Percentiles rank a stretch among this genome's conserved stretches.
phyloP scores from a whole-genome alignment of 108 stramenopile genomes.

The Fragilariopsis cylindrus region DNA sequence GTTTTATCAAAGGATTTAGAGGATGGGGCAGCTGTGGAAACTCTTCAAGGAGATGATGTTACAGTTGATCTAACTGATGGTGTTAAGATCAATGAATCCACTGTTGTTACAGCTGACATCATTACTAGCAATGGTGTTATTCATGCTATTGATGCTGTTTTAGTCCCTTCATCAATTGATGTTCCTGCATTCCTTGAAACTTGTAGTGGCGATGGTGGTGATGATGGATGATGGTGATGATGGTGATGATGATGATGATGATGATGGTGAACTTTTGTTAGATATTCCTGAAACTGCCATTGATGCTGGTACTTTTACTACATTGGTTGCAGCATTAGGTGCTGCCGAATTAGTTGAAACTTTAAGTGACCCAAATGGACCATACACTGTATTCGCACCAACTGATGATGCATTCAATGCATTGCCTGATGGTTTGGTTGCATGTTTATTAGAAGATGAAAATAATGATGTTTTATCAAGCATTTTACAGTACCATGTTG shows the following conservation, averaged over 20 bases:
- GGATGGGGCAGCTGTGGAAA: no score
- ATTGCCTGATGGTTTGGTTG: not conserved
- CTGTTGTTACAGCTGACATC: not conserved
- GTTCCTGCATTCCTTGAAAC: no score
- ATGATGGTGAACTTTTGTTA: no score
- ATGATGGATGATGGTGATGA: no score
- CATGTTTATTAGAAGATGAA: not conserved
- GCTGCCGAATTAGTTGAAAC: not conserved
- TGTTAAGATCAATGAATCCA: no score
- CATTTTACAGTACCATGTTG: not conserved
- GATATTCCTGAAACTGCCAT: no score
- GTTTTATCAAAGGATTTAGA: no score
- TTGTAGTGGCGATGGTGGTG: no score
- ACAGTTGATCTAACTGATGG: no score
- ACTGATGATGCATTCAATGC: not conserved
- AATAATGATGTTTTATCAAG: not conserved
- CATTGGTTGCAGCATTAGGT: not conserved
- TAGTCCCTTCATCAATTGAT: not conserved
- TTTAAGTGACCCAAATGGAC: not conserved
- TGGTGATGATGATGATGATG: no score
- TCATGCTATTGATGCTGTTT: not conserved
- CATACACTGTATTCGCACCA: not conserved
- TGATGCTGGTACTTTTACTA: no score
- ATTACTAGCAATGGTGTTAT: not conserved
- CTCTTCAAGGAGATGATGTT: no score